Conservation (phyloP, 495 filamentous ascomycete genomes). For the Lepidopterella palustris region DNA sequence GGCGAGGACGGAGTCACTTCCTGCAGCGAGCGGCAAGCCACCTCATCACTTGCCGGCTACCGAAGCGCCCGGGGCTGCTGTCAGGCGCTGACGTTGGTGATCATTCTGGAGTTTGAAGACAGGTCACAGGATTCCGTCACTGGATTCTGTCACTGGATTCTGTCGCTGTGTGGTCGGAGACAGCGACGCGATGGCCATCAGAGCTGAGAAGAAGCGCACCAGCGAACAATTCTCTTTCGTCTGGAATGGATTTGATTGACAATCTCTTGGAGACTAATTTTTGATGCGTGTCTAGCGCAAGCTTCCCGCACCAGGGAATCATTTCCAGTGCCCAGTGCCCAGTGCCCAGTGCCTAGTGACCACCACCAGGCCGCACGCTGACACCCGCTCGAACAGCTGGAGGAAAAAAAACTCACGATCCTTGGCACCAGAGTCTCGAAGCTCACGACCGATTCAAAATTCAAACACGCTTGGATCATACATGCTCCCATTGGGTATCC, state of each 20-base stretch:
- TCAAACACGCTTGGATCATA: constrained; percentile 1
- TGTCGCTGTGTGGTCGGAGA: not conserved
- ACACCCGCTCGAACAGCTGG: constrained; percentile 17
- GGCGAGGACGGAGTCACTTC: not conserved
- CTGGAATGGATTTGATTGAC: not conserved
- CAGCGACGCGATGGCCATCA: not conserved
- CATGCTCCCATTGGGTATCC: constrained; percentile 23
- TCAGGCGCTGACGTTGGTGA: not conserved
- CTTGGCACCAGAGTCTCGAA: constrained; percentile 17
- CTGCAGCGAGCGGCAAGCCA: no score
- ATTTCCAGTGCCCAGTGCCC: no score
- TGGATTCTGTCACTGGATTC: no score
- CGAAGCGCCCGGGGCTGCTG: not conserved
- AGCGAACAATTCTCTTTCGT: not conserved
- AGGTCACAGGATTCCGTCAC: not conserved
- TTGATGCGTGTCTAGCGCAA: not conserved
- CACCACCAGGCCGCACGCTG: not conserved
- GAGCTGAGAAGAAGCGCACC: not conserved
- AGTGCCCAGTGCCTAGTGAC: no score
- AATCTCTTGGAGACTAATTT: not conserved
- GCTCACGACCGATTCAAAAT: not conserved
- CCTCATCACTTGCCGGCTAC: not conserved
- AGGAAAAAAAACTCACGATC: constrained; percentile 28
- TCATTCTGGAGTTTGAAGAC: not conserved
- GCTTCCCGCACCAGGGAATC: not conserved